These are phyloP conservation scores for Phyllosticta ampelicida DNA, from an alignment of 2,329 filamentous ascomycete species.

Conservation along the genomic window DNA sequence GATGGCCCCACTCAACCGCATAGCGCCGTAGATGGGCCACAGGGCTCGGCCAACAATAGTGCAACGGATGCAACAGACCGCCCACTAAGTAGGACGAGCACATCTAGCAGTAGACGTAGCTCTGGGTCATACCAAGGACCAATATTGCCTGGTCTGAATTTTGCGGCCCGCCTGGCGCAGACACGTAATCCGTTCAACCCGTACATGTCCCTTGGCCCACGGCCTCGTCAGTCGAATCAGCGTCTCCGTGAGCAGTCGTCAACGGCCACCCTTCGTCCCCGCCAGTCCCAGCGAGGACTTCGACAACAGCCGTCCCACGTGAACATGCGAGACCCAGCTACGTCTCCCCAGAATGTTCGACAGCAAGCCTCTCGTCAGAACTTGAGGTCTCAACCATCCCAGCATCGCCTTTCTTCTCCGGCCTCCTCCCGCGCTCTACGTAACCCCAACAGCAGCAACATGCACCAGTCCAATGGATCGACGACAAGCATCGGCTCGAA, in stretches of 20 bases:
- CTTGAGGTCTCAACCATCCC: slow-evolving; percentile 26
- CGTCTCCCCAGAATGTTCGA: slow-evolving; percentile 19
- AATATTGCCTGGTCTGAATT: slow-evolving; percentile 18
- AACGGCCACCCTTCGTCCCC: slow-evolving; percentile 26
- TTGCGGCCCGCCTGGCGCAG: slow-evolving; percentile 22
- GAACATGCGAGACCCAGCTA: slow-evolving; percentile 22
- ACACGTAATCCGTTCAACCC: slow-evolving; percentile 28
- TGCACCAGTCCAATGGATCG: slow-evolving; percentile 13
- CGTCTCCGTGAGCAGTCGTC: slow-evolving; percentile 28
- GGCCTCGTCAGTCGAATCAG: slow-evolving; percentile 24
- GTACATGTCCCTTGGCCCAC: slow-evolving; percentile 21
- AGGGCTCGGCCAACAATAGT: neutral
- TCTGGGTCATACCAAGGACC: slow-evolving; percentile 6
- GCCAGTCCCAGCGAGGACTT: slow-evolving; percentile 20
- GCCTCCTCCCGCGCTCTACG: slow-evolving; percentile 26
- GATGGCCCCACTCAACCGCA: neutral
- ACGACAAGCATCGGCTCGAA: slow-evolving; percentile 13
- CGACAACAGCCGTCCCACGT: slow-evolving; percentile 14
- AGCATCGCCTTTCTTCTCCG: slow-evolving; percentile 25
- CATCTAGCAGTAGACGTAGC: slow-evolving; percentile 3
- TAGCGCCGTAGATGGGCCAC: neutral
- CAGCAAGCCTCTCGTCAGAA: slow-evolving; percentile 26
- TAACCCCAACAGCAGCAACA: slow-evolving; percentile 20
- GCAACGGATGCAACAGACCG: neutral
- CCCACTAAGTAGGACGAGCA: neutral